Evolutionary conservation across 202 grass and related monocot species (phyloP), one percentile per base, ranked within the genome.

Genomic region (Carex sylvatica): DNA sequence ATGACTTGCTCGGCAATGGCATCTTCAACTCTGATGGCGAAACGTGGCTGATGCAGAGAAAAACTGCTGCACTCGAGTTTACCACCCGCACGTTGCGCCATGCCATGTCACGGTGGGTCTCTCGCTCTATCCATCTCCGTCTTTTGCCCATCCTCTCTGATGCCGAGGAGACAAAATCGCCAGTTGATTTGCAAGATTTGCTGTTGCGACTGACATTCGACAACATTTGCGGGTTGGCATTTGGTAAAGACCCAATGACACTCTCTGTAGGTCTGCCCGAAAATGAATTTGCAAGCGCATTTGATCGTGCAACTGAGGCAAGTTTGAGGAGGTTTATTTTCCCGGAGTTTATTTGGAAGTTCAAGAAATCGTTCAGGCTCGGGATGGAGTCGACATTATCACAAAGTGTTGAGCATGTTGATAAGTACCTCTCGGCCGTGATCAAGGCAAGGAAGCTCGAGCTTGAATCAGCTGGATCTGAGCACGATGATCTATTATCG

Each of bases 1-100:
- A 84, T 28, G 95, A 98, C 87, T 86, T 95, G 12, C 92, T 98
- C 4, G 92, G 95, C 82, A 92, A 90, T 84, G 95, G 92, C 84
- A 98, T 98, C 89, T 98, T 98, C 95, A 95, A 98, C 89, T 98
- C 95, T 61, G 95, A 97, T 84, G 92, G 95, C 6, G 94, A 97
- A 2, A 97, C 94, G 4, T 97, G 94, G 94, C 86, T 94, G 11
- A 80, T 89, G 70, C 94, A 97, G 87, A 90, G 94, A 31, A 98
- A 94, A 88, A 98, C 95, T 10, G 90, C 95, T 0, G 92, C 90
- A 22, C 95, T 98, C 10, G 92, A 93, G 90, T 95, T 93, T 87
- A 98, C 95, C 49, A 98, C 92, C 0, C 95, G 92, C 68, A 95
- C 92, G 1, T 89, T 98, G 4, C 90, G 95, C 24, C 74, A 84